Evolutionary conservation across 129 eudicot genomes (phyloP), one percentile per base, ranked within the genome.

Genomic region (Pseudognaphalium luteoalbum): DNA sequence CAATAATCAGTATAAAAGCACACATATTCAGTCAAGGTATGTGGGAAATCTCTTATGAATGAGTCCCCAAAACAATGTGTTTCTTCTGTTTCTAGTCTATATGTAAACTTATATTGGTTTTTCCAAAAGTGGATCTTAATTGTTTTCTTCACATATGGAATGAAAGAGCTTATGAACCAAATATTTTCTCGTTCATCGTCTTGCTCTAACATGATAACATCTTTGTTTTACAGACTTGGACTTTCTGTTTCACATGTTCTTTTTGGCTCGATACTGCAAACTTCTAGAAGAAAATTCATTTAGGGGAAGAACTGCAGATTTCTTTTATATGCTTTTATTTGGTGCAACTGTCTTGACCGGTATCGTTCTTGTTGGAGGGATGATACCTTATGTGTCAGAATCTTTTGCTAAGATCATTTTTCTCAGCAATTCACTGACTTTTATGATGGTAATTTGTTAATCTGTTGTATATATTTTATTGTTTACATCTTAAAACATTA

Each of bases 181-280:
- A 63, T 68, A 29, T 44, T 29, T 63, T 11, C 39, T 15, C 50
- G 68, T 62, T 16, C 14, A 7, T 65, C 11, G 30, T 44, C 7
- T 61, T 73, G 29, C 64, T 28, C 67, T 86, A 50, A 79, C 68
- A 50, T 68, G 32, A 66, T 65, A 44, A 41, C 61, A 25, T 78
- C 7, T 78, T 76, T 39, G 34, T 65, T 16, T 76, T 77, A 17
- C 96, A 95, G 99, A 95, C 70, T 83, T 95, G 92, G 99, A 95
- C 87, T 95, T 95, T 71, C 87, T 95, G 82, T 95, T 95, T 80
- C 99, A 95, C 89, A 95, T 95, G 99, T 95, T 95, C 88, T 95
- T 95, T 85, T 87, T 95, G 32, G 99, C 96, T 75, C 93, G 99
- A 41, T 95, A 95, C 90, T 95, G 99, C 91, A 95, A 95, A 76